Evolutionary conservation across 345 rosid genomes (phyloP), one percentile per base, ranked within the genome.

Genomic region (Nephelium lappaceum): DNA sequence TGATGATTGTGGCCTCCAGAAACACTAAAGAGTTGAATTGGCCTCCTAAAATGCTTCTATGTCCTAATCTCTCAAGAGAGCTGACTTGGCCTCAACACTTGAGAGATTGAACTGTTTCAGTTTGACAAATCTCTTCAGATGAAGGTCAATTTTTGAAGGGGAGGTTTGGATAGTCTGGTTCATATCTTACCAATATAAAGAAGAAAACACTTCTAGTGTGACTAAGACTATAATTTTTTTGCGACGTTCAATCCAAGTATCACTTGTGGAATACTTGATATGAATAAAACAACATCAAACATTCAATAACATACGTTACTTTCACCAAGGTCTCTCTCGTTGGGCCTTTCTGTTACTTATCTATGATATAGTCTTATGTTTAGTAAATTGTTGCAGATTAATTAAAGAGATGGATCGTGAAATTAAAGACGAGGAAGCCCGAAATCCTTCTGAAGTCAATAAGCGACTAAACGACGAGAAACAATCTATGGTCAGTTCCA

Each of bases 381-480:
- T 5, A 51, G 53, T 65, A 55, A 24, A 79, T 74, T 82, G 70
- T 74, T 65, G 83, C 89, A 95, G 99, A 81, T 85, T 93, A 86
- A 89, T 95, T 61, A 95, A 95, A 83, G 98, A 95, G 78, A 88
- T 95, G 21, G 99, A 95, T 80, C 96, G 91, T 64, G 98, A 91
- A 81, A 84, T 89, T 80, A 93, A 95, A 87, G 97, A 90, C 61
- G 97, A 91, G 82, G 98, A 92, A 89, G 72, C 81, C 81, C 86
- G 58, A 83, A 93, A 88, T 84, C 89, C 99, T 75, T 88, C 95
- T 47, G 90, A 95, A 82, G 90, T 93, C 41, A 93, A 87, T 79
- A 93, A 89, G 86, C 98, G 83, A 79, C 91, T 95, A 84, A 95
- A 92, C 71, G 99, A 95, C 63, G 99, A 93, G 87, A 95, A 95